These are phyloP conservation scores for Colletotrichum karsti DNA, from an alignment of 2,329 filamentous ascomycete genomes.

Conservation along the genomic window DNA sequence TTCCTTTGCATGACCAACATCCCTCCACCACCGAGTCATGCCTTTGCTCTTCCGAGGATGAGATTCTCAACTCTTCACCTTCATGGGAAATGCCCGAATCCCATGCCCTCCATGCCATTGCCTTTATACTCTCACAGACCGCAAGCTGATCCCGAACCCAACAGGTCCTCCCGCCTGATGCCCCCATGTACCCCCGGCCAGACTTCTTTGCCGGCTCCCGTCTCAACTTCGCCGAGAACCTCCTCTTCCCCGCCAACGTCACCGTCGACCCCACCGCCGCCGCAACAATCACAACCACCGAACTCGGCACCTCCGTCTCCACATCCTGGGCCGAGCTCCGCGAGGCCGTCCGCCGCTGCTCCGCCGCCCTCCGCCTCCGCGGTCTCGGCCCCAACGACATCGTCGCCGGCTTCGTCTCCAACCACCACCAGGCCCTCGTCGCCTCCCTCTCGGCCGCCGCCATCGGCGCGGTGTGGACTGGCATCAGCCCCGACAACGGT, in stretches of 20 bases:
- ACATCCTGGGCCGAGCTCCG: slow-evolving; percentile 83
- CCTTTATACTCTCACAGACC: neutral
- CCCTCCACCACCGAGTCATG: slow-evolving; percentile 16
- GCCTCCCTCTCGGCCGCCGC: slow-evolving; percentile 87
- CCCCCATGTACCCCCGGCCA: slow-evolving; percentile 85
- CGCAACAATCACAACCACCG: slow-evolving; percentile 84
- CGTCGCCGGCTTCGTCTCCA: slow-evolving; percentile 83
- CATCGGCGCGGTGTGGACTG: slow-evolving; percentile 90
- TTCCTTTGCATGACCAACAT: slow-evolving; percentile 7
- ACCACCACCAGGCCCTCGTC: slow-evolving; percentile 86
- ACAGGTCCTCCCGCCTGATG: slow-evolving; percentile 73
- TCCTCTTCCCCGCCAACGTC: slow-evolving; percentile 77
- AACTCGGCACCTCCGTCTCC: slow-evolving; percentile 65
- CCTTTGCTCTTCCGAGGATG: neutral
- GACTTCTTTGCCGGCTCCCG: slow-evolving; percentile 82
- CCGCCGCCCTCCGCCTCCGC: slow-evolving; percentile 72
- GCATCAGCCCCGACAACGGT: slow-evolving; percentile 90
- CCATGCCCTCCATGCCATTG: neutral
- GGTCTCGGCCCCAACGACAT: slow-evolving; percentile 67
- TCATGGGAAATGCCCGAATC: neutral
- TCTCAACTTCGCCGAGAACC: slow-evolving; percentile 95
- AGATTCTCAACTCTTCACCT: neutral
- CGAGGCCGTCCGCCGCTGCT: slow-evolving; percentile 78
- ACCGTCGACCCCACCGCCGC: slow-evolving; percentile 64
- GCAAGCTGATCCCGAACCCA: slow-evolving; percentile 10